Base-by-base conservation (phyloP, 257 asterid species). In the Salvia miltiorrhiza region DNA sequence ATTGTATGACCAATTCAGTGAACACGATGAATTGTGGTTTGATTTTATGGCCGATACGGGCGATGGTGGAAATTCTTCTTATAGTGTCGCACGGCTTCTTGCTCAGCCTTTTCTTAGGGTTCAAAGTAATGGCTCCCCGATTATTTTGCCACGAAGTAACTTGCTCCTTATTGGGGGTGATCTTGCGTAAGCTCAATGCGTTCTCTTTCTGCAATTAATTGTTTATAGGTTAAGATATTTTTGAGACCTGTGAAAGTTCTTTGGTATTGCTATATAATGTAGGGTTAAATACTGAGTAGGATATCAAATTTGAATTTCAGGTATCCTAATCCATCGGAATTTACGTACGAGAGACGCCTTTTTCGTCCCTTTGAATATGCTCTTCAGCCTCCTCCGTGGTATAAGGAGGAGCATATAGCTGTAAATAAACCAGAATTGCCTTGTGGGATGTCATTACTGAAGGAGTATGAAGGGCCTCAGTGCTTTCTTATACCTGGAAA, bases 11-110 rank as follows among this genome's bases (percentile, higher is more conserved):
- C 99, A 94, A 73, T 89, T 83, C 62, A 81, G 87, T 63, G 97
- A 82, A 71, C 78, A 78, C 72, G 97, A 94, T 40, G 99, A 92
- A 77, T 63, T 94, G 57, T 94, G 99, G 99, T 94, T 94, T 77
- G 99, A 94, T 82, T 94, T 94, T 78, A 94, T 94, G 99, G 99
- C 97, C 55, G 99, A 94, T 79, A 94, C 99, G 13, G 99, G 99
- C 24, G 99, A 94, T 72, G 97, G 99, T 67, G 99, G 99, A 48
- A 94, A 94, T 83, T 86, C 99, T 73, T 84, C 97, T 10, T 94
- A 90, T 76, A 78, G 85, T 76, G 94, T 94, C 62, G 97, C 97
- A 16, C 84, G 85, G 45, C 96, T 94, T 77, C 97, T 94, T 49
- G 99, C 97, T 76, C 97, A 94, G 74, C 97, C 97, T 72, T 83